Evolutionary conservation across 306 rosid genomes (phyloP).

Genomic region (Cucurbita moschata): DNA sequence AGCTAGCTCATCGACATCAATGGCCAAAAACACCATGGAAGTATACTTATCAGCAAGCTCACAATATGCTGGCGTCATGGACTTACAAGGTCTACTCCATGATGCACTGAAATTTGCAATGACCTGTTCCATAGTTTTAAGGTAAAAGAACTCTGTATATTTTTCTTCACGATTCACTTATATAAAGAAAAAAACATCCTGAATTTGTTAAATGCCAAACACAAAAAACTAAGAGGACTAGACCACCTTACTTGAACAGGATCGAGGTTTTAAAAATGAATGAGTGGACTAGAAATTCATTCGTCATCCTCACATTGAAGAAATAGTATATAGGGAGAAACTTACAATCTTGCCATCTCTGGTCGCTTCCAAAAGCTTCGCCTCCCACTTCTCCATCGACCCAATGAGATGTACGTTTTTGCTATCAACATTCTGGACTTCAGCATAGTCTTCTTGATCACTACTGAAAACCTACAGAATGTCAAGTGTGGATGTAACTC

Average conservation of each 20-base stretch:
- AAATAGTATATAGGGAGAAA: not conserved
- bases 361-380: slow-evolving; percentile 55
- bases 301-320: not conserved
- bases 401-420: slow-evolving; percentile 57
- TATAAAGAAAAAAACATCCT: not conserved
- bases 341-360: slow-evolving; percentile 59
- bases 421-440: slow-evolving; percentile 21
- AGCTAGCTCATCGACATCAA: slow-evolving; percentile 68
- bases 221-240: not conserved
- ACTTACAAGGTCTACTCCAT: slow-evolving; percentile 74
- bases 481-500: slow-evolving; percentile 4
- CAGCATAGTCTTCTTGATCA: slow-evolving; percentile 11
- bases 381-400: slow-evolving; percentile 55
- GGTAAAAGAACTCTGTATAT: not conserved
- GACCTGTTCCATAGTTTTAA: slow-evolving; percentile 29
- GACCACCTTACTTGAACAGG: not conserved
- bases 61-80: slow-evolving; percentile 35
- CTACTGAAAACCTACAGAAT: not conserved
- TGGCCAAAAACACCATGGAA: slow-evolving; percentile 43
- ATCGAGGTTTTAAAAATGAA: not conserved
- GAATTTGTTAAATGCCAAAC: not conserved
- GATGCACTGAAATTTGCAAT: slow-evolving; percentile 67
- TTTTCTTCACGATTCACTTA: not conserved
- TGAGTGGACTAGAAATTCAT: not conserved
- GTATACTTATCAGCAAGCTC: slow-evolving; percentile 63